Evolutionary conservation across 345 rosid species (phyloP), one percentile per base, ranked within the genome.

Genomic region (Ceriops decandra): DNA sequence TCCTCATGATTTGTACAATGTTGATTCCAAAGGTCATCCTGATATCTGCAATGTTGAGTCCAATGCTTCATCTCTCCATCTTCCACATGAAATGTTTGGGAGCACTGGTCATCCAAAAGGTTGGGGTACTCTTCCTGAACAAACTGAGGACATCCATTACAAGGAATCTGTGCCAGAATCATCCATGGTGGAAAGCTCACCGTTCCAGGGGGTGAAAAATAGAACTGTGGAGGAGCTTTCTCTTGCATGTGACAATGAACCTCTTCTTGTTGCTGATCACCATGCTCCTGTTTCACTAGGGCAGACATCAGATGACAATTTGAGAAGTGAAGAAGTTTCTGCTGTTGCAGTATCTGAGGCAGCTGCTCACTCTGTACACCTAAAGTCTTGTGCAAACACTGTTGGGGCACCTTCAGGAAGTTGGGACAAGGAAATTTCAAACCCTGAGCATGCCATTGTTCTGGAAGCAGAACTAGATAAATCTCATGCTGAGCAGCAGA

Each of bases 71-170:
- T 70, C 82, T 58, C 63, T 71, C 49, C 80, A 69, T 69, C 72
- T 84, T 69, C 88, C 90, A 53, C 87, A 84, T 49, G 90, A 88
- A 76, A 73, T 83, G 62, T 71, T 81, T 77, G 83, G 74, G 35
- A 81, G 63, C 73, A 62, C 59, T 64, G 78, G 75, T 76, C 68
- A 46, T 78, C 80, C 75, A 69, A 83, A 68, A 65, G 73, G 54
- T 57, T 73, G 73, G 82, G 76, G 65, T 66, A 69, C 82, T 61
- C 69, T 68, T 66, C 72, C 85, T 21, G 87, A 82, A 58, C 79
- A 64, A 64, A 57, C 69, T 59, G 63, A 66, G 77, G 75, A 71
- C 74, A 67, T 78, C 59, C 79, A 77, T 73, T 82, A 54, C 49
- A 74, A 79, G 69, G 90, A 79, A 47, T 62, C 72, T 27, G 66